Conservation (phyloP, 768 basidiomycete genomes). For the Hericium coralloides region DNA sequence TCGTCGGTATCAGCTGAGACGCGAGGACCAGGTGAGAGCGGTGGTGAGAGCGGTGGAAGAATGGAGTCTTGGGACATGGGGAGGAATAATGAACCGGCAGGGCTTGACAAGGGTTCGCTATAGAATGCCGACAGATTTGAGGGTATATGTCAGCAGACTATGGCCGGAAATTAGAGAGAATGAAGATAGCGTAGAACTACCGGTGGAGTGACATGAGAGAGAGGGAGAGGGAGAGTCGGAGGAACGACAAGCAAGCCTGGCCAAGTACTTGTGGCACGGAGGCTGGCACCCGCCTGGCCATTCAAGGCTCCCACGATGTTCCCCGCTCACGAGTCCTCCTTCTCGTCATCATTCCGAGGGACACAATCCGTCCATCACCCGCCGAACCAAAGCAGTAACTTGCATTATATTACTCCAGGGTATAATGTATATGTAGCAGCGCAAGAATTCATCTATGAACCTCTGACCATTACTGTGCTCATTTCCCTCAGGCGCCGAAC, state of each 20-base stretch:
- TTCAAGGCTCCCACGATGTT: too few relatives aligned
- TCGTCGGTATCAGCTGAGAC: slow-evolving; percentile 28
- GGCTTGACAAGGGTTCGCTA: neutral
- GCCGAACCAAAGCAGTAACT: too few relatives aligned
- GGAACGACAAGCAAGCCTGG: neutral
- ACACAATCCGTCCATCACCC: too few relatives aligned
- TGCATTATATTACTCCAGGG: neutral
- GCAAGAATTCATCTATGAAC: neutral
- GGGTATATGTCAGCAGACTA: neutral
- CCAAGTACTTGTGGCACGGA: too few relatives aligned
- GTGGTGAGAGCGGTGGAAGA: slow-evolving; percentile 3
- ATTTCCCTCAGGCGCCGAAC: neutral
- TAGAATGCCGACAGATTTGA: neutral
- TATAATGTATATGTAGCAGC: neutral
- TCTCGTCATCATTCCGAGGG: too few relatives aligned
- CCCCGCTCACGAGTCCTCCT: too few relatives aligned
- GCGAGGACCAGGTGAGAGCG: neutral
- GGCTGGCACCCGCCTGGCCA: too few relatives aligned
- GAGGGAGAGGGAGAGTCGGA: neutral
- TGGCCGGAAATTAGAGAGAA: neutral
- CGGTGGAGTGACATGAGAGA: neutral
- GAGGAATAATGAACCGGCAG: neutral
- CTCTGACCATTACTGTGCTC: neutral
- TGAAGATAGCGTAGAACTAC: neutral
- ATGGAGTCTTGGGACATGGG: slow-evolving; percentile 10